A percentile compares a stretch with the other conserved stretches of the same genome.
Conservation (phyloP, 805 yeast species). For the Kodamaea kakaduensis region DNA sequence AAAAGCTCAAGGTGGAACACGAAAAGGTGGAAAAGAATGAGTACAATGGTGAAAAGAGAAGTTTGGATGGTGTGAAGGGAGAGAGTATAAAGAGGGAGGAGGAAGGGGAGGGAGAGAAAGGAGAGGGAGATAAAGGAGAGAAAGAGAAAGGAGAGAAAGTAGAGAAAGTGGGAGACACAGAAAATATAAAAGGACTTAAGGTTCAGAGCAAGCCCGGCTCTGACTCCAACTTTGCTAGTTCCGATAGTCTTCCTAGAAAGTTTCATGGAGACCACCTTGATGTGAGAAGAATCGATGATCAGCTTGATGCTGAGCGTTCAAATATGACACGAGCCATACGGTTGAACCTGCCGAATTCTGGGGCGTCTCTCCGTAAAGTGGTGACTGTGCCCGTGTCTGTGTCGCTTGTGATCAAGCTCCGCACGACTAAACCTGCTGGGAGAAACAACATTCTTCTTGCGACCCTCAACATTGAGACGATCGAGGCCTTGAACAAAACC, state of each 20-base stretch:
- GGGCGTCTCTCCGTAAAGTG: constrained; percentile 10
- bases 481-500: constrained; percentile 32
- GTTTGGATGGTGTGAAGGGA: not conserved
- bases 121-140: not conserved
- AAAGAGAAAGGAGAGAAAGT: not conserved
- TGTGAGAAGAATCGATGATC: too few relatives aligned
- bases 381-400: constrained; percentile 27
- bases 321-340: too few relatives aligned
- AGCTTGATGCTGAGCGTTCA: too few relatives aligned
- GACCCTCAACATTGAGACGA: constrained; percentile 45
- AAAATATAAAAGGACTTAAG: too few relatives aligned
- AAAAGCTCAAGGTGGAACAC: too few relatives aligned
- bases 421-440: constrained; percentile 48
- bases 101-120: constrained; percentile 3
- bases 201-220: too few relatives aligned
- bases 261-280: too few relatives aligned
- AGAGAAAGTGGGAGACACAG: too few relatives aligned
- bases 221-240: constrained; percentile 1
- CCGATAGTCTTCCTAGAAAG: not conserved
- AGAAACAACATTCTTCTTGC: constrained; percentile 43
- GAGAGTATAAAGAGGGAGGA: too few relatives aligned
- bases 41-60: constrained; percentile 7
- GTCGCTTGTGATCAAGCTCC: constrained; percentile 43
- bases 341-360: not conserved
- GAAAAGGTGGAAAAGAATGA: too few relatives aligned